phyloP scores from a whole-genome alignment of 2,329 filamentous ascomycete species.

The Blumeriella jaapii region DNA sequence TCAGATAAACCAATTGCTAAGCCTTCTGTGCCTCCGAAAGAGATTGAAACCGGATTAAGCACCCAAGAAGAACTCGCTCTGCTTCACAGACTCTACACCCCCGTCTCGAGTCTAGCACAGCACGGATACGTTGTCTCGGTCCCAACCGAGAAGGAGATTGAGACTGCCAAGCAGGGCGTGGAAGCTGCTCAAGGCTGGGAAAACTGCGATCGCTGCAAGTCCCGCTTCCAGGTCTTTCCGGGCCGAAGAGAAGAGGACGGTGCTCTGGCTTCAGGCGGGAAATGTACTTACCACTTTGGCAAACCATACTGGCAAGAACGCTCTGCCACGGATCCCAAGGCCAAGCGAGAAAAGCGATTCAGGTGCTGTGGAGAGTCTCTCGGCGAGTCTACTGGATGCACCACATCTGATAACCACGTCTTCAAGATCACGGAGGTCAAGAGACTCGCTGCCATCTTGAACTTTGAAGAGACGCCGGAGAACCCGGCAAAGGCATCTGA shows the following conservation, averaged over 20 bases:
- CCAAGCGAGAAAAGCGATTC: slow-evolving; percentile 50
- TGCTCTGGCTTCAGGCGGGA: slow-evolving; percentile 62
- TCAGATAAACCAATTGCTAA: slow-evolving; percentile 22
- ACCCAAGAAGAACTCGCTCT: slow-evolving; percentile 56
- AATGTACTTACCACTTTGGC: slow-evolving; percentile 73
- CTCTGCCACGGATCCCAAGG: slow-evolving; percentile 41
- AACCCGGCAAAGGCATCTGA: slow-evolving; percentile 41
- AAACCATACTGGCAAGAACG: slow-evolving; percentile 46
- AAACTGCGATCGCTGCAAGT: slow-evolving; percentile 74
- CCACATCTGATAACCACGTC: slow-evolving; percentile 61
- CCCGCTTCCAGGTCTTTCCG: slow-evolving; percentile 85
- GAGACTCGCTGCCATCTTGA: slow-evolving; percentile 64
- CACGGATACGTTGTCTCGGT: slow-evolving; percentile 65
- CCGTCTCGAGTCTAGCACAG: slow-evolving; percentile 48
- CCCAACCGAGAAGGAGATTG: slow-evolving; percentile 56
- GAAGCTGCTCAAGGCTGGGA: slow-evolving; percentile 67
- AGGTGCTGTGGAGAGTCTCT: slow-evolving; percentile 68
- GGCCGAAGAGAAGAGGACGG: slow-evolving; percentile 69
- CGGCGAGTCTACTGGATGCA: slow-evolving; percentile 67
- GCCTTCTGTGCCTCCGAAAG: slow-evolving; percentile 32
- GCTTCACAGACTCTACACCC: slow-evolving; percentile 49
- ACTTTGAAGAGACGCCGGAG: slow-evolving; percentile 67
- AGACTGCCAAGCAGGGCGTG: slow-evolving; percentile 52
- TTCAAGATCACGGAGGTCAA: slow-evolving; percentile 74
- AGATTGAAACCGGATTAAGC: slow-evolving; percentile 59